Percentiles rank a stretch among this genome's conserved stretches.
phyloP scores from a whole-genome alignment of 768 basidiomycete species.

The Calocybe cyanea region DNA sequence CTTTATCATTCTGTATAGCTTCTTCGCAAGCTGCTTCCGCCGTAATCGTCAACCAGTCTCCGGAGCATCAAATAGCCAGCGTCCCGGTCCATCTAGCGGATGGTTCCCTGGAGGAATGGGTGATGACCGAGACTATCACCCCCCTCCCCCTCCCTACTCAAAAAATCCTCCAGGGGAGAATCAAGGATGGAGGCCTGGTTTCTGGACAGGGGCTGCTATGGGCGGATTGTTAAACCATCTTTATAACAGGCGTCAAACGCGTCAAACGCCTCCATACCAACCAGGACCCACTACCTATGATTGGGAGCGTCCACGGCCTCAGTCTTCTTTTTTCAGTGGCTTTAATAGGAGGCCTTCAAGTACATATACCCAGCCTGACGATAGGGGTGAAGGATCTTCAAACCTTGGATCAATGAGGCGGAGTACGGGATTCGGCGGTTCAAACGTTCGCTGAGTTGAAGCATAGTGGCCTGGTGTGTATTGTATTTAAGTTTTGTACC shows the following conservation, averaged over 20 bases:
- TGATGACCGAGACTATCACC: constrained; percentile 33
- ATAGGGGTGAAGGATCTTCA: constrained; percentile 68
- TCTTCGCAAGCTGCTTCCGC: constrained; percentile 53
- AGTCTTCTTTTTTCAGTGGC: constrained; percentile 25
- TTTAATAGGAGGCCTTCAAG: constrained; percentile 17
- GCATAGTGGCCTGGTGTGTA: neutral
- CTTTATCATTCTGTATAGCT: constrained; percentile 49
- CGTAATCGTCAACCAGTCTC: constrained; percentile 24
- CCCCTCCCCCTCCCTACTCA: constrained; percentile 66
- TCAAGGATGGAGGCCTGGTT: constrained; percentile 62
- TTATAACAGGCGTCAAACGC: constrained; percentile 33
- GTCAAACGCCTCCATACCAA: constrained; percentile 9
- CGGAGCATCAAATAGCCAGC: constrained; percentile 27
- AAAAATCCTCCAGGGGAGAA: constrained; percentile 27
- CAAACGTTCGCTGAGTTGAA: constrained; percentile 54
- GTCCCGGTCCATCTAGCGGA: constrained; percentile 39
- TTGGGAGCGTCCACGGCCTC: constrained; percentile 50
- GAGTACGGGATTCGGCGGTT: constrained; percentile 80
- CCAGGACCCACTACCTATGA: constrained; percentile 39
- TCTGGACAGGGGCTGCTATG: constrained; percentile 79
- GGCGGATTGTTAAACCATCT: constrained; percentile 68
- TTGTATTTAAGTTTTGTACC: neutral
- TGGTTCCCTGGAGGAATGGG: constrained; percentile 51
- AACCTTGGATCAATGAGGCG: constrained; percentile 67
- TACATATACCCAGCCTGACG: constrained; percentile 26